Evolutionary conservation across 768 basidiomycete species (phyloP).

Genomic region (Dictyophora rubrovolvata): DNA sequence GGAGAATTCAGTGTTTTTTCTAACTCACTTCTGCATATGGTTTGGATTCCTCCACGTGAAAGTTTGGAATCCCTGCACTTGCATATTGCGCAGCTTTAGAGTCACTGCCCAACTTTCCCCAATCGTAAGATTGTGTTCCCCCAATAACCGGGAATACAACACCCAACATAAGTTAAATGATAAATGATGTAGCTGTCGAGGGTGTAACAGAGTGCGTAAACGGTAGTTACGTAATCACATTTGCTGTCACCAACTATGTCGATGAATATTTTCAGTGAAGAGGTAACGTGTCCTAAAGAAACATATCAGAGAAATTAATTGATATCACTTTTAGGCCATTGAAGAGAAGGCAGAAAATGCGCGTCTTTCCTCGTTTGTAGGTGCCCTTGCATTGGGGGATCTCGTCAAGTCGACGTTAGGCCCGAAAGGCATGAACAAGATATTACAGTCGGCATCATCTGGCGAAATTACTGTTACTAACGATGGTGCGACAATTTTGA

Average conservation of each 20-base stretch:
- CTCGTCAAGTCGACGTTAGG: conserved; percentile 97
- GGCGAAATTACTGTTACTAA: conserved; percentile 97
- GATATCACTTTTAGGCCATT: conserved; percentile 43
- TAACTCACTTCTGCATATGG: conserved; percentile 86
- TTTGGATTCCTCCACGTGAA: conserved; percentile 53
- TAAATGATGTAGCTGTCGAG: not conserved
- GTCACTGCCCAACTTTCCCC: conserved; percentile 76
- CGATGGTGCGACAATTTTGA: conserved; percentile 97
- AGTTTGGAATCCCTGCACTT: conserved; percentile 50
- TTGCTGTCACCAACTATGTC: conserved; percentile 34
- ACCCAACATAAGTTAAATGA: conserved; percentile 11
- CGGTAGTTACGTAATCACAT: not conserved
- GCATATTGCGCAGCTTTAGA: conserved; percentile 90
- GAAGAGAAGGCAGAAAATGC: conserved; percentile 98
- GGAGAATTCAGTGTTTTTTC: not conserved
- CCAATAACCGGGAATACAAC: conserved; percentile 72
- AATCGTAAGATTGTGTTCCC: conserved; percentile 86
- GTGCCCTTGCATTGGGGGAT: conserved; percentile 93
- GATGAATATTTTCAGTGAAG: conserved; percentile 60
- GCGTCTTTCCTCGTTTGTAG: conserved; percentile 95
- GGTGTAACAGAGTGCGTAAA: not conserved
- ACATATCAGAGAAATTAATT: conserved; percentile 5
- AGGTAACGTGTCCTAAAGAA: conserved; percentile 28
- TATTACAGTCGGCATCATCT: conserved; percentile 81
- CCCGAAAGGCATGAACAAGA: conserved; percentile 99